Evolutionary conservation across 495 filamentous ascomycete genomes (phyloP).

Genomic region (Symbiotaphrina buchneri): DNA sequence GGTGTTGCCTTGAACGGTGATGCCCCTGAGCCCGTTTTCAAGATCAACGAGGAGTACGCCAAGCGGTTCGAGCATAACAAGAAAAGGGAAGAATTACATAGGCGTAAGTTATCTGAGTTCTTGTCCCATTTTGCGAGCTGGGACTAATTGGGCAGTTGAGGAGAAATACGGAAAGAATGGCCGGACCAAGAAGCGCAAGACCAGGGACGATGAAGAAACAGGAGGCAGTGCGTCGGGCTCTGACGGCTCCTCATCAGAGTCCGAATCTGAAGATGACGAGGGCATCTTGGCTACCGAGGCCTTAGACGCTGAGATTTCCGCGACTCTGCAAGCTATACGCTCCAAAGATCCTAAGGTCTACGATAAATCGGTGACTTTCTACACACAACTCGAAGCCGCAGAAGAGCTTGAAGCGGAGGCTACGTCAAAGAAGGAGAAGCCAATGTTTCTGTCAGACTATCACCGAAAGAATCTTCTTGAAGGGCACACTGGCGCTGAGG

Average conservation of each 20-base stretch:
- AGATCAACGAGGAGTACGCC: slow-evolving; percentile 81
- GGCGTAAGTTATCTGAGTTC: slow-evolving; percentile 27
- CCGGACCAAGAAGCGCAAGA: slow-evolving; percentile 11
- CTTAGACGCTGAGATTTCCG: slow-evolving; percentile 69
- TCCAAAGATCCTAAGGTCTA: slow-evolving; percentile 81
- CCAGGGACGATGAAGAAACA: slow-evolving; percentile 18
- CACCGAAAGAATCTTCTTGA: slow-evolving; percentile 66
- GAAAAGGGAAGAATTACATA: slow-evolving; percentile 73
- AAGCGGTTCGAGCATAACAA: slow-evolving; percentile 88
- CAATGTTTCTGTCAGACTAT: slow-evolving; percentile 75
- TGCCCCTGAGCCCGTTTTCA: slow-evolving; percentile 19
- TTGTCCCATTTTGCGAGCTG: slow-evolving; percentile 3
- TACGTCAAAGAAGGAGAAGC: slow-evolving; percentile 41
- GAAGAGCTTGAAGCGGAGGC: slow-evolving; percentile 4
- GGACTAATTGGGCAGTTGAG: slow-evolving; percentile 33
- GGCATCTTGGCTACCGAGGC: slow-evolving; percentile 60
- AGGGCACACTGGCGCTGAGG: slow-evolving; percentile 29
- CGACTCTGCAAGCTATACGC: slow-evolving; percentile 65
- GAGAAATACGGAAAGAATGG: slow-evolving; percentile 49
- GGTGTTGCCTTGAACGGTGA: slow-evolving; percentile 1
- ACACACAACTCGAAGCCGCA: slow-evolving; percentile 20
- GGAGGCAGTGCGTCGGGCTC: slow-evolving; percentile 18
- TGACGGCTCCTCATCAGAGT: slow-evolving; percentile 27
- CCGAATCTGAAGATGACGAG: slow-evolving; percentile 77
- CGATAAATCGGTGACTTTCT: slow-evolving; percentile 59